Evolutionary conservation across 192 early-diverging fungal species (phyloP), one percentile per base, ranked within the genome.

Genomic region (Fimicolochytrium jonesii): DNA sequence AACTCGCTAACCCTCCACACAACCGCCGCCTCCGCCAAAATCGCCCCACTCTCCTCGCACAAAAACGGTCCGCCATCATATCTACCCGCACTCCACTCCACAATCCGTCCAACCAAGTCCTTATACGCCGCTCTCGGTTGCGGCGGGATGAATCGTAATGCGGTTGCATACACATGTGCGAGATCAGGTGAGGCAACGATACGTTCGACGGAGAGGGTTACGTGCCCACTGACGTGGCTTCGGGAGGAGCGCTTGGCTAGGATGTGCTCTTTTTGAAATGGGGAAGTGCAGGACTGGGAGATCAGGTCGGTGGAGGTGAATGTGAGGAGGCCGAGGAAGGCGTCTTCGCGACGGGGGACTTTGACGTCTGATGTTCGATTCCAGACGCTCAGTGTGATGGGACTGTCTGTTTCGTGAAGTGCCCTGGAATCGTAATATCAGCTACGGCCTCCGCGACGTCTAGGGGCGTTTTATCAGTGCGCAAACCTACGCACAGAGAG

Each of bases 1-100:
- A 43, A 48, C 1, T 13, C 39, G 37, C 39, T 55, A 29, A 74
- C 28, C 20, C 64, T 17, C 73, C 73, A 74, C 22, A 56, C 52
- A 9, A 42, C 22, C 9, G 59, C 62, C 18, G 67, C 50, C 17
- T 39, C 23, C 17, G 62, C 32, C 34, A 70, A 33, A n/a, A 64
- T 17, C 35, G 28, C 22, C 18, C 26, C 18, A n/a, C 20, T 48
- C 18, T 18, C 18, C 15, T 58, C 56, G 6, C 31, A 23, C 10
- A 67, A 46, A 25, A 59, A 10, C 1, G 28, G 3, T 4, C 26
- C 31, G 20, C 50, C 48, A 1, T 66, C 64, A 13, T 57, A 13
- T 10, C 22, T 39, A 13, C 46, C 47, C 22, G 30, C 59, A 42
- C 41, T 52, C 15, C 0, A 26, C 22, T 57, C 41, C 4, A 66